Base-by-base conservation (phyloP, 257 asterid genomes). In the Leonotis leonurus region DNA sequence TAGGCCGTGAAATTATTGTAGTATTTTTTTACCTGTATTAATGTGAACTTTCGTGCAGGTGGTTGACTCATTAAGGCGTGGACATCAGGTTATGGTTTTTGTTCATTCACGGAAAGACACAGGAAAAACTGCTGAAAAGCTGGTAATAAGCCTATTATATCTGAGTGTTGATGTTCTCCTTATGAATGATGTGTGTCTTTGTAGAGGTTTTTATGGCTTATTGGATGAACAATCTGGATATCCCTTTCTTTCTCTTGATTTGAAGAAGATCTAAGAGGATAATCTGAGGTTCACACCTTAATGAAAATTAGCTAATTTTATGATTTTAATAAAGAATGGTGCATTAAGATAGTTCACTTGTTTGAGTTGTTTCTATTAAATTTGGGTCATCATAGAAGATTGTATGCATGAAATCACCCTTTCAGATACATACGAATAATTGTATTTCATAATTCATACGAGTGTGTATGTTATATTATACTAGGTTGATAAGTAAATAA, bases 61-160 rank as follows among this genome's bases (percentile, higher is more conserved):
- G 56, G 85, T 75, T 67, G 97, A 89, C 78, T 89, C 99, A 61
- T 60, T 92, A 52, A 78, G 83, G 80, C 87, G 81, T 70, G 97
- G 96, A 58, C 94, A 92, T 45, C 99, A 92, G 78, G 97, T 87
- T 48, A 92, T 92, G 99, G 96, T 92, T 67, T 92, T 92, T 75
- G 99, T 92, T 70, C 99, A 92, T 77, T 82, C 99, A 8, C 88
- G 99, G 69, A 92, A 92, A 72, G 99, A 92, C 77, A 92, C 99
- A 0, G 97, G 89, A 51, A 92, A 87, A 76, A 92, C 99, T 39
- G 97, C 99, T 46, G 93, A 85, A 49, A 92, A 85, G 69, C 78
- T 92, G 95, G 99, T 92, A 87, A 64, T n/a, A n/a, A n/a, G n/a
- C n/a, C n/a, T n/a, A n/a, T n/a, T n/a, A n/a, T n/a, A n/a, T n/a